Conservation (phyloP, 768 basidiomycete species). For the Pisolithus orientalis region DNA sequence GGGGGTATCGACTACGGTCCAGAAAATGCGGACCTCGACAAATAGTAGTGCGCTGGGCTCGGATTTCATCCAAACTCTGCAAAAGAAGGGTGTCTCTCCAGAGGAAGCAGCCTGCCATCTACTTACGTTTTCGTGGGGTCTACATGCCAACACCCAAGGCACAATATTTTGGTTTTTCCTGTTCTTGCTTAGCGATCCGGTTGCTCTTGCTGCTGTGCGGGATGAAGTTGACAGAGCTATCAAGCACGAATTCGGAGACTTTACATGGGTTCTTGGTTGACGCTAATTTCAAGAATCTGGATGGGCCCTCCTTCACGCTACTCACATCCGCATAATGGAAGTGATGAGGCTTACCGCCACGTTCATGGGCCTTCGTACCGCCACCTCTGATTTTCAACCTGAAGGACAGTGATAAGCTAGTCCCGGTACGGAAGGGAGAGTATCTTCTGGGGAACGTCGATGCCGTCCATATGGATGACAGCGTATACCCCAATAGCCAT, state of each 20-base stretch:
- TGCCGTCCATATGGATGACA: constrained; percentile 15
- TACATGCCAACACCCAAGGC: constrained; percentile 18
- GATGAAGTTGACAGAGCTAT: constrained; percentile 37
- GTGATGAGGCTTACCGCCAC: constrained; percentile 17
- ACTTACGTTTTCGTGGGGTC: constrained; percentile 19
- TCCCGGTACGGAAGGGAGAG: constrained; percentile 18
- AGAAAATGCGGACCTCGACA: constrained; percentile 1
- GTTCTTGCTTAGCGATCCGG: constrained; percentile 36
- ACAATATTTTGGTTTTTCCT: constrained; percentile 15
- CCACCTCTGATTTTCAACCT: constrained; percentile 13
- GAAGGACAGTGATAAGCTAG: constrained; percentile 1
- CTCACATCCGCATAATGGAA: constrained; percentile 25
- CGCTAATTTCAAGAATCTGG: constrained; percentile 9
- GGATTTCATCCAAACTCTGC: constrained; percentile 14
- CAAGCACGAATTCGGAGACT: constrained; percentile 3
- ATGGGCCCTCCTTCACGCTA: constrained; percentile 12
- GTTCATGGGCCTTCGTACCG: constrained; percentile 13
- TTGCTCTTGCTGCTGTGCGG: constrained; percentile 39
- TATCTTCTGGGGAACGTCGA: constrained; percentile 15
- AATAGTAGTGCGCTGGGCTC: constrained; percentile 4
- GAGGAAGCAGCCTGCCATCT: constrained; percentile 17
- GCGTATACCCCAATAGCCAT: constrained; percentile 7
- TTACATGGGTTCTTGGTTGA: constrained; percentile 10
- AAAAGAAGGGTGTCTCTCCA: constrained; percentile 12
- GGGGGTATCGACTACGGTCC: constrained; percentile 9